Evolutionary conservation across 768 basidiomycete genomes (phyloP).

Genomic region (Boletus sensibilis): DNA sequence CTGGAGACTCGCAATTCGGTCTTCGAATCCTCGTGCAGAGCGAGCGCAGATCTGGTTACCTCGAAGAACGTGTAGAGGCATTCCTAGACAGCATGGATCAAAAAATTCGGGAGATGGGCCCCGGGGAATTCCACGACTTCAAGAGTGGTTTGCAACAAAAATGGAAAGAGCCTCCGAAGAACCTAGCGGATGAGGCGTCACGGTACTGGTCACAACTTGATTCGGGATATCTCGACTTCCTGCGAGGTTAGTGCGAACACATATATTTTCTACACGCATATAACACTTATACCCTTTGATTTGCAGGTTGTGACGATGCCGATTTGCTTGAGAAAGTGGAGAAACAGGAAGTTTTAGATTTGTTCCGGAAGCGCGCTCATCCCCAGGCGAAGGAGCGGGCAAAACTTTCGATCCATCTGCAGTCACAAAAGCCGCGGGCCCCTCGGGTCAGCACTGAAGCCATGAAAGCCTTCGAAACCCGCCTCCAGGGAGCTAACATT

Average conservation of each 20-base stretch:
- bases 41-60: conserved; percentile 73
- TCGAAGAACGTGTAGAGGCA: conserved; percentile 86
- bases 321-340: conserved; percentile 58
- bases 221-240: conserved; percentile 84
- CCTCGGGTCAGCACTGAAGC: conserved; percentile 65
- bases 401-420: conserved; percentile 83
- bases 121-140: conserved; percentile 76
- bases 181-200: conserved; percentile 76
- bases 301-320: conserved; percentile 71
- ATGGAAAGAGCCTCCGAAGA: conserved; percentile 87
- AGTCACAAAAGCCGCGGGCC: conserved; percentile 61
- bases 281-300: neutral
- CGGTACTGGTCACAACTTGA: conserved; percentile 70
- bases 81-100: conserved; percentile 77
- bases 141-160: conserved; percentile 73
- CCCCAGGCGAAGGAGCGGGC: conserved; percentile 66
- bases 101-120: conserved; percentile 64
- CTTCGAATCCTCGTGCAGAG: conserved; percentile 86
- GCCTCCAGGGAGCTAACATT: conserved; percentile 49
- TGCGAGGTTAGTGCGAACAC: conserved; percentile 57
- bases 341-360: conserved; percentile 68
- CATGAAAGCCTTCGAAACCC: conserved; percentile 56
- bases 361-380: conserved; percentile 71
- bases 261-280: neutral
- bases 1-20: conserved; percentile 70